Evolutionary conservation across 352 stramenopile genomes (phyloP), one percentile per base, ranked within the genome.

Genomic region (Phytopythium cucurbitacearum): DNA sequence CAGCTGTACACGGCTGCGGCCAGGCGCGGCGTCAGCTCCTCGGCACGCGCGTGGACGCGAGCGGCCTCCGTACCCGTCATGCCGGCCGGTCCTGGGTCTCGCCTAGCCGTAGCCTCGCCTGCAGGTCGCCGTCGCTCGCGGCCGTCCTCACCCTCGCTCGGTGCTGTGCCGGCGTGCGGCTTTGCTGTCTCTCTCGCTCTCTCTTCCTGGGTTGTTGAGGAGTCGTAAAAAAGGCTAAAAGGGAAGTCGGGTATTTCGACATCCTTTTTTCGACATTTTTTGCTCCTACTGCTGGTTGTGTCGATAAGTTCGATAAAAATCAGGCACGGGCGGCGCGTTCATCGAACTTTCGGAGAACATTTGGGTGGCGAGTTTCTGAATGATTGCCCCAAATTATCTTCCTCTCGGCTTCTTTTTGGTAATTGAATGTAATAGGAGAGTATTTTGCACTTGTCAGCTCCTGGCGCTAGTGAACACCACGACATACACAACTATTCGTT

Each of bases 1-100:
- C 86, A 95, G 62, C 84, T 95, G 62, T 95, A 95, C 36, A 95
- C 86, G 69, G 66, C 73, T 43, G 35, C 35, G 7, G 21, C 21
- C 40, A 7, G 5, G 5, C 40, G 21, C 21, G 12, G 10, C 40
- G 40, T 44, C 5, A 44, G 40, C 12, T 44, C 21, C 40, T 44
- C 40, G n/a, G n/a, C 40, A 4, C 40, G 12, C 40, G n/a, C 40
- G 40, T 28, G 12, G 21, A 7, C 12, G 12, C 40, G 40, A 28
- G 8, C 40, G 40, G 5, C 12, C 6, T 28, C 12, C 47, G 35
- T 33, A 52, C 47, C 47, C 7, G 47, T 52, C 47, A 52, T 52
- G 13, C 9, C 21, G 43, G 7, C 13, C 15, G 43, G 21, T 44
- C 40, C 40, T 15, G 11, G 21, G 8, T 44, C 21, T 28, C 21